phyloP scores from a whole-genome alignment of 768 basidiomycete genomes.

The Tylopilus vinaceipallidus region DNA sequence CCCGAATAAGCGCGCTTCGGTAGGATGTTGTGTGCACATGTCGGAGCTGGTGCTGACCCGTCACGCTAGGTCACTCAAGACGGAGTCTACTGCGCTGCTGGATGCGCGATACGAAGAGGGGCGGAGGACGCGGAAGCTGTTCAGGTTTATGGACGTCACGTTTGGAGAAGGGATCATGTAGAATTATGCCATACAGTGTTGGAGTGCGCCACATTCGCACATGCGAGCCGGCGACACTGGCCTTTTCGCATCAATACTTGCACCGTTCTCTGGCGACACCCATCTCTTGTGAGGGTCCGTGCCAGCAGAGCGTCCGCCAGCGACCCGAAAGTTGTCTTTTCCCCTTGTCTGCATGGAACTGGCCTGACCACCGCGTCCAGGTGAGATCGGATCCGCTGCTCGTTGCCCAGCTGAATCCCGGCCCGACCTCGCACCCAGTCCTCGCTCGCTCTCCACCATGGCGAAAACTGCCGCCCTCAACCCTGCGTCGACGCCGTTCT shows the following conservation, averaged over 20 bases:
- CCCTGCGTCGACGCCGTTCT: slow-evolving; percentile 82
- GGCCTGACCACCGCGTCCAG: slow-evolving; percentile 21
- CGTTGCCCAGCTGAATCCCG: slow-evolving; percentile 6
- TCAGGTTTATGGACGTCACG: slow-evolving; percentile 12
- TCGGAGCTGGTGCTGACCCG: slow-evolving; percentile 1
- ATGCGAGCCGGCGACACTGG: slow-evolving; percentile 22
- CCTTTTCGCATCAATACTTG: slow-evolving; percentile 12
- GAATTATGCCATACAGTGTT: slow-evolving; percentile 5
- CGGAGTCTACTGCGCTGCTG: slow-evolving; percentile 28
- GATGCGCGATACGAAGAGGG: slow-evolving; percentile 7
- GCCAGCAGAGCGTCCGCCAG: slow-evolving; percentile 2
- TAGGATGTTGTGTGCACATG: slow-evolving; percentile 2
- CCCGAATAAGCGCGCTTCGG: slow-evolving; percentile 23
- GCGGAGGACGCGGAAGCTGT: slow-evolving; percentile 3
- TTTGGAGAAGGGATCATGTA: slow-evolving; percentile 23
- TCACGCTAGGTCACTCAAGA: slow-evolving; percentile 21
- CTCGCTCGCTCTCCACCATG: slow-evolving; percentile 43
- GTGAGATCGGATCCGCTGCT: slow-evolving; percentile 16
- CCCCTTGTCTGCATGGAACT: slow-evolving; percentile 29
- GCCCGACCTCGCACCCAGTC: slow-evolving; percentile 12
- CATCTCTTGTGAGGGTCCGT: slow-evolving; percentile 12
- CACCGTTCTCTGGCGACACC: slow-evolving; percentile 18
- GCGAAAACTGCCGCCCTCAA: slow-evolving; percentile 76
- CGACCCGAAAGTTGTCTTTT: not conserved
- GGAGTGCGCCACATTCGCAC: slow-evolving; percentile 25